Evolutionary conservation across 345 rosid genomes (phyloP).

Genomic region (Citrus maxima): DNA sequence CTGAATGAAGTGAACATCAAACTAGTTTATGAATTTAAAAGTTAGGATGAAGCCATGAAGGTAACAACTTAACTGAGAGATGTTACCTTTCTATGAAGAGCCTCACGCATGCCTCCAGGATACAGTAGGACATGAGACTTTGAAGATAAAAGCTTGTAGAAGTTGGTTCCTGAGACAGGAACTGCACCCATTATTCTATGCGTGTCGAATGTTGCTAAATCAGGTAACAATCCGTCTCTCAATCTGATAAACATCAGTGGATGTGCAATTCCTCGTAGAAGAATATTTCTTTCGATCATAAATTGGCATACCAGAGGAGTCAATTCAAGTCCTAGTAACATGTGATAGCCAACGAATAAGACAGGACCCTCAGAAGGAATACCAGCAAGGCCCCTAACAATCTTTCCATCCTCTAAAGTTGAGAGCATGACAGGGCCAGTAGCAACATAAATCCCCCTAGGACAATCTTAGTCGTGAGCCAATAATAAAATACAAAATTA

Average conservation of each 20-base stretch:
- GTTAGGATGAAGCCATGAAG: background rate
- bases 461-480: background rate
- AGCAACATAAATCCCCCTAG: constrained; percentile 6
- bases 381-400: constrained; percentile 53
- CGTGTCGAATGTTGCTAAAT: constrained; percentile 29
- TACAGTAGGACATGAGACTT: constrained; percentile 64
- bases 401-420: constrained; percentile 48
- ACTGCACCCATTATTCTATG: constrained; percentile 64
- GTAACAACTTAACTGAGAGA: background rate
- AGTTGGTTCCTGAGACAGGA: constrained; percentile 59
- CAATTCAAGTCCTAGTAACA: constrained; percentile 50
- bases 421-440: constrained; percentile 40
- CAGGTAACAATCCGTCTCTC: constrained; percentile 21
- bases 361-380: constrained; percentile 60
- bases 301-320: constrained; percentile 28
- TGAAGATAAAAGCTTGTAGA: constrained; percentile 59
- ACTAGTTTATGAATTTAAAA: background rate
- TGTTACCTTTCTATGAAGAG: constrained; percentile 60
- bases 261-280: constrained; percentile 53
- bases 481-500: background rate
- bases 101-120: constrained; percentile 86
- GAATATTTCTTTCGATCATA: constrained; percentile 38
- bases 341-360: constrained; percentile 52
- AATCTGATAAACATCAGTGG: constrained; percentile 31
- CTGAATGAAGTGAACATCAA: background rate